phyloP scores from a whole-genome alignment of 1,284 basidiomycete species.

The Tylopilus sp. region DNA sequence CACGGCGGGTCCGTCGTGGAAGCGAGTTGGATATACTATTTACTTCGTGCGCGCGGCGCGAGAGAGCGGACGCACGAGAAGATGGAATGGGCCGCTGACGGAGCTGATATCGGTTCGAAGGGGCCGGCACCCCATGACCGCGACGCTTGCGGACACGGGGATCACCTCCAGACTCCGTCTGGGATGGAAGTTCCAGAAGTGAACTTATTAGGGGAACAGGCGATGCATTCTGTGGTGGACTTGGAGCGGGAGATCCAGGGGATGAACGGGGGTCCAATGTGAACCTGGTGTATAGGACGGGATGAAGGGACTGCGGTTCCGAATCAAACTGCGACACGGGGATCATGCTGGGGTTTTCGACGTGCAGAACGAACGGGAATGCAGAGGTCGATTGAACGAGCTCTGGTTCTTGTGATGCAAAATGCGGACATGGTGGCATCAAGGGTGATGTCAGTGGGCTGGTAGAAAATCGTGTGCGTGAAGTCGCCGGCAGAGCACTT shows the following conservation, averaged over 20 bases:
- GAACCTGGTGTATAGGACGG: constrained; percentile 39
- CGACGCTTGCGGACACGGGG: constrained; percentile 16
- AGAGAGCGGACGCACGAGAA: constrained; percentile 12
- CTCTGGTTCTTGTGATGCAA: constrained; percentile 46
- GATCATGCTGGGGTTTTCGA: constrained; percentile 34
- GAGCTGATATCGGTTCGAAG: constrained; percentile 30
- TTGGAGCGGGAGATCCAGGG: constrained; percentile 6
- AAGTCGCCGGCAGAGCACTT: constrained; percentile 2
- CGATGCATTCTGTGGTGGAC: constrained; percentile 6
- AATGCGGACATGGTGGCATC: constrained; percentile 23
- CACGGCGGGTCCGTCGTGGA: constrained; percentile 17
- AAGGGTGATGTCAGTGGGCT: constrained; percentile 28
- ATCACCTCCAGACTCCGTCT: constrained; percentile 4
- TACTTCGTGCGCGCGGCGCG: constrained; percentile 15
- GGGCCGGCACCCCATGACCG: constrained; percentile 4
- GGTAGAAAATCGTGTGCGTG: constrained; percentile 11
- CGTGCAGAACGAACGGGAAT: constrained; percentile 52
- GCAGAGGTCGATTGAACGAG: constrained; percentile 50
- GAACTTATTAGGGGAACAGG: constrained; percentile 11
- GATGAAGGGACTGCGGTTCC: constrained; percentile 35
- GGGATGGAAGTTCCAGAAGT: constrained; percentile 11
- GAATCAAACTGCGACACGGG: constrained; percentile 43
- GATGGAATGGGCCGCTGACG: constrained; percentile 29
- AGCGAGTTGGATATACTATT: constrained; percentile 11
- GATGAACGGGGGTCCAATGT: constrained; percentile 33